Conservation (phyloP, 2,329 filamentous ascomycete genomes). For the Stagonosporopsis chrysanthemi region DNA sequence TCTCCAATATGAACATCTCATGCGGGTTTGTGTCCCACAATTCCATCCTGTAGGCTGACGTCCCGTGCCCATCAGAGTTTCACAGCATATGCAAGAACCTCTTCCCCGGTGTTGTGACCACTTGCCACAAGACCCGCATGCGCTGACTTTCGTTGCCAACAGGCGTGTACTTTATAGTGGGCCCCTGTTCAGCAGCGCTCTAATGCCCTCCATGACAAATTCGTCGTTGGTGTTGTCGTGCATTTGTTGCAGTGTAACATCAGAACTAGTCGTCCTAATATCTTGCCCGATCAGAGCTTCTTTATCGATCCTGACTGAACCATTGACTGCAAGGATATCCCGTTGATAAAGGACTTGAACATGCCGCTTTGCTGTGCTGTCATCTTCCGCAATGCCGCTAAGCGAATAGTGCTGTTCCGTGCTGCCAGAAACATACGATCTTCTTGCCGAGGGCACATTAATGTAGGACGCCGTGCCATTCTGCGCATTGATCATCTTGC, state of each 20-base stretch:
- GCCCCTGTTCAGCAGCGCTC: conserved; percentile 42
- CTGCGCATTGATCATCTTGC: conserved; percentile 60
- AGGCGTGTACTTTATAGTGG: conserved; percentile 18
- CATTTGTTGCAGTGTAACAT: conserved; percentile 4
- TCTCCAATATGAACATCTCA: background rate
- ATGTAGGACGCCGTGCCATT: conserved; percentile 66
- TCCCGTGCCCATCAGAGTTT: conserved; percentile 20
- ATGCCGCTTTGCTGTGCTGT: conserved; percentile 16
- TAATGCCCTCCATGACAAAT: conserved; percentile 34
- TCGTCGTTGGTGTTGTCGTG: conserved; percentile 21
- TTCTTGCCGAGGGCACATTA: conserved; percentile 55
- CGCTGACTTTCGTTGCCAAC: background rate
- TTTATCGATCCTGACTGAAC: conserved; percentile 58
- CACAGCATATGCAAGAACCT: conserved; percentile 20
- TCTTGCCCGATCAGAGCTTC: background rate
- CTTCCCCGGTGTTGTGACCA: background rate
- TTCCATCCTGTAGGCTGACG: conserved; percentile 13
- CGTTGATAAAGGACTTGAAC: conserved; percentile 62
- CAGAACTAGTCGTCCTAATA: background rate
- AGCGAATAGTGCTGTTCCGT: conserved; percentile 66
- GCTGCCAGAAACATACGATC: conserved; percentile 61
- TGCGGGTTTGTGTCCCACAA: background rate
- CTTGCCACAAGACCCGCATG: background rate
- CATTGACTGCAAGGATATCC: conserved; percentile 63
- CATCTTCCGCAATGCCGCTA: conserved; percentile 50